Evolutionary conservation across 176 grass and related monocot species (phyloP).

Genomic region (Phyllostachys edulis): DNA sequence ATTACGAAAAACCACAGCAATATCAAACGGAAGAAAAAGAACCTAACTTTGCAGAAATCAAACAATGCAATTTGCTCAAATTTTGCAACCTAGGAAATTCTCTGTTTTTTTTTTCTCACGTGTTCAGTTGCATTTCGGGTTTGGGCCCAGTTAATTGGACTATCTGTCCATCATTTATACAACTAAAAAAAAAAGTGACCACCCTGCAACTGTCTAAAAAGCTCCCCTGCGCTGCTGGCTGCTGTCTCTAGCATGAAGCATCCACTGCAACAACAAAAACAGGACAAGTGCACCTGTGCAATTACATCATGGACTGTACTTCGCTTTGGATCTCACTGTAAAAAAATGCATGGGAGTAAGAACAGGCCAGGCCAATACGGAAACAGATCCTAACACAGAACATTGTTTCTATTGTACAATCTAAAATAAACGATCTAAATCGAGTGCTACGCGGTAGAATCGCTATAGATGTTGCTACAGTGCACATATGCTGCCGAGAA

Average conservation of each 20-base stretch:
- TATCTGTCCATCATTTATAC: background rate
- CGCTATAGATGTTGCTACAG: no score
- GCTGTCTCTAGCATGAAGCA: background rate
- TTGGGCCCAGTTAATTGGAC: background rate
- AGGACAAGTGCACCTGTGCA: conserved; percentile 2
- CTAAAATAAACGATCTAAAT: no score
- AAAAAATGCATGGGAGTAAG: background rate
- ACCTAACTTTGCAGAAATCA: background rate
- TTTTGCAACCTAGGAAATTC: background rate
- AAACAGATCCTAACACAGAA: no score
- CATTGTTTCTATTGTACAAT: no score
- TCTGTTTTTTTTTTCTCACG: background rate
- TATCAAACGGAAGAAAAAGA: background rate
- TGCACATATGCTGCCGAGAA: no score
- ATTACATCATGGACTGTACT: background rate
- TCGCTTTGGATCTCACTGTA: background rate
- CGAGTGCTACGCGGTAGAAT: no score
- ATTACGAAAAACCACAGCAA: no score
- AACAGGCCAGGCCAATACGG: background rate
- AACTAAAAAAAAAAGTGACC: background rate
- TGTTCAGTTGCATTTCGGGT: background rate
- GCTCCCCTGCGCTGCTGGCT: background rate
- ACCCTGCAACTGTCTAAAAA: background rate
- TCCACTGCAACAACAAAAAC: background rate
- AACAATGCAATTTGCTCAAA: background rate